Base-by-base conservation (phyloP, 768 basidiomycete species). In the Leccinum ochraceum region DNA sequence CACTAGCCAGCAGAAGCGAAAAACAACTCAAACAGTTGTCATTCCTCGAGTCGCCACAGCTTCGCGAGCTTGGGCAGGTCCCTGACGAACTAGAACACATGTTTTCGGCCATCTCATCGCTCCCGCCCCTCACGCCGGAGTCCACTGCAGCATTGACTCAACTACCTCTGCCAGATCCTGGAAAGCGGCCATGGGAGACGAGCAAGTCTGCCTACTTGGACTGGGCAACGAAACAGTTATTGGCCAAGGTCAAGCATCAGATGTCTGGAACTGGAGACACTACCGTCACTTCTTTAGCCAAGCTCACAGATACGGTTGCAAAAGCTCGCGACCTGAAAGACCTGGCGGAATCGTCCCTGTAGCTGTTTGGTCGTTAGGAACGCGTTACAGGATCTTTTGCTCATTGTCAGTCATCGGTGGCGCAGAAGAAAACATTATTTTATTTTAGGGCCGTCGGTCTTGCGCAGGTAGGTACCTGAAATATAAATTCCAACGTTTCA, bases 101-200 rank as follows among this genome's bases (percentile, higher is more conserved):
- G 82, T 81, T 83, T 74, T 70, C 68, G 8, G 73, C 76, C 7
- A 76, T 82, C n/a, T 79, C 80, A 4, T 74, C 80, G 0, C 78
- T 90, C 6, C 82, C 86, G 3, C 67, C 77, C 2, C 75, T 81
- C 48, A 75, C 78, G 3, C 66, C 81, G 8, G 71, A 78, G 26
- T 70, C 77, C 10, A 71, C 79, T 24, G 67, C 78, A 36, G 73
- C 79, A 44, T 62, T 78, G 51, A 71, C 71, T 26, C 68, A 66
- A 32, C 26, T 65, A 16, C 71, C 69, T 4, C 69, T 76, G 26
- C 66, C 79, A 4, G 83, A 86, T 59, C 83, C 86, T 0, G 86
- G 89, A 1, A 90, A 90, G 70, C 82, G 86, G 44, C 81, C 81
- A 10, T 94, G 92, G 92, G 90, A 94, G 75, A 83, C 84, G 39